Evolutionary conservation across 192 early-diverging fungal species (phyloP).

Genomic region (Entrophospora sp.): DNA sequence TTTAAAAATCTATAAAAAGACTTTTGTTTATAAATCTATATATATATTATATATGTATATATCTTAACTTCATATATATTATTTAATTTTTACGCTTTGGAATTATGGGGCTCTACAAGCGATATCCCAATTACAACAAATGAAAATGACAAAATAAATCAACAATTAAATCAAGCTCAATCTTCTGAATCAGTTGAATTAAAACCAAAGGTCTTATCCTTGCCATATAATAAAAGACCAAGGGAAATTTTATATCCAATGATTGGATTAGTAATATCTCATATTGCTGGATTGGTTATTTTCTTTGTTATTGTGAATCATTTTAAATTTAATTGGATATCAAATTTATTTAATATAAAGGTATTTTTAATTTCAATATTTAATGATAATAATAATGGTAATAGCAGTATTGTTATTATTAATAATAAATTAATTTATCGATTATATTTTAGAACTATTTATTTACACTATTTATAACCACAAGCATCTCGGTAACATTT

Average conservation of each 20-base stretch:
- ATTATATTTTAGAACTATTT: conserved; percentile 22
- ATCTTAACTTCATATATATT: conserved; percentile 33
- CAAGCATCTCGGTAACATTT: conserved; percentile 22
- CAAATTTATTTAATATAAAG: background rate
- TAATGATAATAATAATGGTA: too few species aligned
- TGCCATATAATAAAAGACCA: conserved; percentile 24
- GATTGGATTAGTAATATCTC: conserved; percentile 20
- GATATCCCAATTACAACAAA: too few species aligned
- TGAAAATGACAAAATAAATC: too few species aligned
- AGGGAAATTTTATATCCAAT: conserved; percentile 23
- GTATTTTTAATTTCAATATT: background rate
- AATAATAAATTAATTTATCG: too few species aligned
- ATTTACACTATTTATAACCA: conserved; percentile 1
- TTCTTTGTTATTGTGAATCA: conserved; percentile 23
- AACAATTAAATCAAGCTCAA: background rate
- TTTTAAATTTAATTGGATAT: background rate
- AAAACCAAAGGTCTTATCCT: background rate
- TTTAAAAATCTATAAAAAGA: conserved; percentile 46
- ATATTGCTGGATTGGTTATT: conserved; percentile 26
- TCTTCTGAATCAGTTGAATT: background rate
- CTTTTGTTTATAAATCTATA: conserved; percentile 26
- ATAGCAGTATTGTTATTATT: too few species aligned
- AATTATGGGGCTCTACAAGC: conserved; percentile 11
- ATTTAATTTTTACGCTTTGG: conserved; percentile 16
- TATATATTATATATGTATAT: conserved; percentile 30